Evolutionary conservation across 148 eudicot species (phyloP), one percentile per base, ranked within the genome.

Genomic region (Euryodendron excelsum): DNA sequence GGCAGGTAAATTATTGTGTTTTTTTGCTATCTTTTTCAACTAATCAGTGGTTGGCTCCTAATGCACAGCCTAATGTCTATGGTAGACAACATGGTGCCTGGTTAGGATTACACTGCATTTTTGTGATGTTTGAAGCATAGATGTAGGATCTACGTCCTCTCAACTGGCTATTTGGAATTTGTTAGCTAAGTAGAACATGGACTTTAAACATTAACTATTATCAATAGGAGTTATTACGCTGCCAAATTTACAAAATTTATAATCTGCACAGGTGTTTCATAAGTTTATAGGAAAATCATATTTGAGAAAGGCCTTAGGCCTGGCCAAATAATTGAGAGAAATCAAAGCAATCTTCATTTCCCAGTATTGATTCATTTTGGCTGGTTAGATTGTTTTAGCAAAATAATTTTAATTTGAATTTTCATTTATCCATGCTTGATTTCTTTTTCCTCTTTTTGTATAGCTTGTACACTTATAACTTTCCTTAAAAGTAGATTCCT

Each of bases 1-100:
- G 98, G 60, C 98, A 94, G 97, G 98, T 89, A 84, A 72, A 41
- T 69, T 9, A 41, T 59, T 44, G 62, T 69, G 14, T 20, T 13
- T 20, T 28, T 50, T 63, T 28, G 6, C 28, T 36, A 2, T 20
- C 41, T 50, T 52, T 27, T 52, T 72, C 6, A n/a, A 34, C 62
- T 53, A 20, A 72, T 72, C 45, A 18, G 33, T 55, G 30, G 41
- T 30, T 69, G 23, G 52, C 72, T 60, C 64, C 37, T 62, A 30
- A 62, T 62, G 67, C 9, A 48, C 15, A 48, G 53, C 60, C 60
- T 14, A 64, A 64, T 71, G 6, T 21, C 10, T 13, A 33, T 3
- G 37, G 1, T 36, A 18, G 28, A 33, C 36, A 65, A 65, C 7
- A 18, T 12, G 12, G 25, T 65, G n/a, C 9, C 44, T 33, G 10